These are phyloP conservation scores for Rauvolfia tetraphylla DNA, from an alignment of 257 asterid species.

Conservation along the genomic window DNA sequence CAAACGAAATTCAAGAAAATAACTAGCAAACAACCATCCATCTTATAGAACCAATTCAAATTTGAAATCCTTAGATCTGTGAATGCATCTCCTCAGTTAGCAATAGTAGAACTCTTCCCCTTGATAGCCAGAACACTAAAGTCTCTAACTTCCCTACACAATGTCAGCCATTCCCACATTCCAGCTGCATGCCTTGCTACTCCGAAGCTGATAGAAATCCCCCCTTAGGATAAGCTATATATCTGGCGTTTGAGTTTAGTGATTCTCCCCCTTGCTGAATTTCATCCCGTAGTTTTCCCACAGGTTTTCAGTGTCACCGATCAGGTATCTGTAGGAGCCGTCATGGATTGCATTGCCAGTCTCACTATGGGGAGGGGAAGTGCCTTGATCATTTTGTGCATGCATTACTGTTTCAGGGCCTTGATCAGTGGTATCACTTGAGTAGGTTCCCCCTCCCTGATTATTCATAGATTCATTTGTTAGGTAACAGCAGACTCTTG, in stretches of 20 bases:
- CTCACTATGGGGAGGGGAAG: conserved; percentile 24
- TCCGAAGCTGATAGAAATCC: neutral
- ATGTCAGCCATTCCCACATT: conserved; percentile 18
- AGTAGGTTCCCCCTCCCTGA: conserved; percentile 32
- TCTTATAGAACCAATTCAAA: conserved; percentile 5
- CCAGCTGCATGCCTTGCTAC: neutral
- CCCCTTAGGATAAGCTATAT: neutral
- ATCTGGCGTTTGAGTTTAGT: conserved; percentile 1
- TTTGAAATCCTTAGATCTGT: conserved; percentile 14
- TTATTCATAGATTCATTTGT: conserved; percentile 29
- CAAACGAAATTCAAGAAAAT: conserved; percentile 14
- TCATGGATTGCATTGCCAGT: conserved; percentile 38
- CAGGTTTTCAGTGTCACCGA: conserved; percentile 57
- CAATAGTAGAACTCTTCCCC: conserved; percentile 2
- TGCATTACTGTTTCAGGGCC: conserved; percentile 28
- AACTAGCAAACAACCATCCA: conserved; percentile 12
- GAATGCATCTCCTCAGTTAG: conserved; percentile 14
- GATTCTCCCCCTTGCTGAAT: conserved; percentile 24
- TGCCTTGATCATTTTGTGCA: conserved; percentile 28
- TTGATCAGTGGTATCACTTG: conserved; percentile 29
- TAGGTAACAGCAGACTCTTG: conserved; percentile 34
- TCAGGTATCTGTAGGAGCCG: conserved; percentile 59
- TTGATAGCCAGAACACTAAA: conserved; percentile 11
- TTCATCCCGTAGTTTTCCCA: conserved; percentile 58
- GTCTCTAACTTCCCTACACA: conserved; percentile 10